These are phyloP conservation scores for Eragrostis nindensis DNA, from an alignment of 176 grass and related monocot genomes.

Conservation along the genomic window DNA sequence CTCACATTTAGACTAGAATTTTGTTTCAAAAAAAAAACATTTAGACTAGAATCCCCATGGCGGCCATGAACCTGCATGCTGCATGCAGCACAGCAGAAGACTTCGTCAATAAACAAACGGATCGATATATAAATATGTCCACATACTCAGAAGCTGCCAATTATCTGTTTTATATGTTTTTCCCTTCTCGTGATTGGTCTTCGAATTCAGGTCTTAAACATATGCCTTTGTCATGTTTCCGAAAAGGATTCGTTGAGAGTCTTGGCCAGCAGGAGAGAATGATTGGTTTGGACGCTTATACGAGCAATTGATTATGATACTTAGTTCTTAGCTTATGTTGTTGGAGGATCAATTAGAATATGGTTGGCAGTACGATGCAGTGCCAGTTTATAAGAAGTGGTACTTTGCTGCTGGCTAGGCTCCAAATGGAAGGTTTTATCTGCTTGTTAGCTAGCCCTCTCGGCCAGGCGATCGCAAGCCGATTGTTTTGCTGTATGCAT, in stretches of 20 bases:
- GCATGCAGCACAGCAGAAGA: background rate
- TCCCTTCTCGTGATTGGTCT: conserved; percentile 28
- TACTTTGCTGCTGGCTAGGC: conserved; percentile 25
- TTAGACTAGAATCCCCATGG: background rate
- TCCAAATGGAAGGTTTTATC: conserved; percentile 54
- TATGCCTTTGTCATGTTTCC: conserved; percentile 52
- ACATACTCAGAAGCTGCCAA: background rate
- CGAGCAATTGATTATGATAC: background rate
- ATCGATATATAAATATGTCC: background rate
- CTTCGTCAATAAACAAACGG: conserved; percentile 14
- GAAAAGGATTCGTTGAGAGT: conserved; percentile 33
- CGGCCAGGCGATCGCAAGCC: background rate
- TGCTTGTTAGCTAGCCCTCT: background rate
- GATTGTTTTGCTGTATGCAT: conserved; percentile 18
- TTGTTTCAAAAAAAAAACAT: no score
- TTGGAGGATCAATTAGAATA: conserved; percentile 22
- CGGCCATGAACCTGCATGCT: conserved; percentile 26
- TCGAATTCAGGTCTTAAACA: conserved; percentile 36
- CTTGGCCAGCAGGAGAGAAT: conserved; percentile 29
- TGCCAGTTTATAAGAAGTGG: background rate
- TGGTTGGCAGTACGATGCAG: conserved; percentile 2
- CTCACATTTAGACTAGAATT: no score
- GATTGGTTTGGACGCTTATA: conserved; percentile 52
- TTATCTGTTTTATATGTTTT: background rate
- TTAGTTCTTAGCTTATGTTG: background rate